Percentiles rank a stretch among this genome's conserved stretches.
phyloP scores from a whole-genome alignment of 2,329 filamentous ascomycete species.

The Plectosphaerella plurivora region DNA sequence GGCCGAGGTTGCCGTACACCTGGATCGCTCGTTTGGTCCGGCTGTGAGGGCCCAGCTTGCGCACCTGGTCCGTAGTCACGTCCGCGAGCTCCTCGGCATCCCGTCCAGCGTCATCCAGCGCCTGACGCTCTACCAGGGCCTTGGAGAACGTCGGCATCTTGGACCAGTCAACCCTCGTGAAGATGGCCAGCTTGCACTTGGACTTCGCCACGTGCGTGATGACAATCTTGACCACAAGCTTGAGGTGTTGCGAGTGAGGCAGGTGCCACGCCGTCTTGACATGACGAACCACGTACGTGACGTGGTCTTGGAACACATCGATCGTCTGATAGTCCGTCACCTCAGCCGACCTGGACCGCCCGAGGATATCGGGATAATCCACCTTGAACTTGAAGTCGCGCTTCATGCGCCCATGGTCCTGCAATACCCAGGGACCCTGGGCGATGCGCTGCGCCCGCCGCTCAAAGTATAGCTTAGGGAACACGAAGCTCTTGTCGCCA shows the following conservation, averaged over 20 bases:
- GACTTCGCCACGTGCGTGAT: conserved; percentile 92
- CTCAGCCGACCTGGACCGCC: conserved; percentile 53
- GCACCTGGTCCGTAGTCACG: conserved; percentile 72
- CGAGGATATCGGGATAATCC: conserved; percentile 60
- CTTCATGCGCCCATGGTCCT: conserved; percentile 66
- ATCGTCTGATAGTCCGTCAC: conserved; percentile 83
- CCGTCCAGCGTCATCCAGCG: conserved; percentile 68
- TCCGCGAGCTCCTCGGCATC: conserved; percentile 73
- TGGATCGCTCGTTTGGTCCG: conserved; percentile 74
- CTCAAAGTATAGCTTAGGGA: conserved; percentile 85
- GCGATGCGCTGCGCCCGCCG: conserved; percentile 73
- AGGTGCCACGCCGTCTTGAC: conserved; percentile 74
- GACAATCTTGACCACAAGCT: conserved; percentile 82
- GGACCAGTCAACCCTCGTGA: conserved; percentile 83
- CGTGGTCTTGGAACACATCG: conserved; percentile 74
- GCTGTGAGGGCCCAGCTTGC: conserved; percentile 66
- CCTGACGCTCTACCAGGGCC: conserved; percentile 62
- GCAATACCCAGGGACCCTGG: conserved; percentile 77
- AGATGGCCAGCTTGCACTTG: conserved; percentile 85
- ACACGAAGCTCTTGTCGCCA: conserved; percentile 92
- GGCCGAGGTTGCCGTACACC: conserved; percentile 72
- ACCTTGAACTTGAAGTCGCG: conserved; percentile 80
- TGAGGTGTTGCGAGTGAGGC: conserved; percentile 74
- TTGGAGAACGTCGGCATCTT: conserved; percentile 59
- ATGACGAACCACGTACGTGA: conserved; percentile 61